Evolutionary conservation across 2,329 filamentous ascomycete species (phyloP).

Genomic region (Madurella mycetomatis): DNA sequence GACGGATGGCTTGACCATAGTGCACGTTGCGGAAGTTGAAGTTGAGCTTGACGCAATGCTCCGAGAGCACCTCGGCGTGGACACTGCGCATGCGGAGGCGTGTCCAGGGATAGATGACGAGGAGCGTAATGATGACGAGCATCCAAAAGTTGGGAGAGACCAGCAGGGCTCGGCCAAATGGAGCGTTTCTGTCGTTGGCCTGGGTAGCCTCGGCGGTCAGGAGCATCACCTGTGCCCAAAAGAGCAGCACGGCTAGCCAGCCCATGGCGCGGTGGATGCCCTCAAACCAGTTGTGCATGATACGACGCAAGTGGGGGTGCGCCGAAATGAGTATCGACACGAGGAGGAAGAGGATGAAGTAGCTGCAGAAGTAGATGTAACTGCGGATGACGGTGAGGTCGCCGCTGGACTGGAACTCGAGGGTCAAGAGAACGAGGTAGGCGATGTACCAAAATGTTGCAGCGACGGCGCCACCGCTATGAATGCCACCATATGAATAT

Average conservation of each 20-base stretch:
- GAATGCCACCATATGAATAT: constrained; percentile 51
- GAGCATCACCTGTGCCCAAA: constrained; percentile 61
- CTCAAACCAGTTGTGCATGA: constrained; percentile 35
- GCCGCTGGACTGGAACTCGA: constrained; percentile 20
- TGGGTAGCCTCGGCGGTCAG: constrained; percentile 44
- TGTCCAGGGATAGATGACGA: constrained; percentile 69
- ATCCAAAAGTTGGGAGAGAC: constrained; percentile 58
- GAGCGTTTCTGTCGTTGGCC: constrained; percentile 17
- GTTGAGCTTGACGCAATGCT: constrained; percentile 67
- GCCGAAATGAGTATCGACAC: constrained; percentile 29
- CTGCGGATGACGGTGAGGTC: constrained; percentile 22
- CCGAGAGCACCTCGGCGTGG: constrained; percentile 61
- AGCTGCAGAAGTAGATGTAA: constrained; percentile 29
- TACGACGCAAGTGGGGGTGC: constrained; percentile 28
- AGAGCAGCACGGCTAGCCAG: constrained; percentile 41
- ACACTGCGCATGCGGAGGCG: constrained; percentile 65
- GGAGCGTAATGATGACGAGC: constrained; percentile 57
- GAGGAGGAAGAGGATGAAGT: constrained; percentile 28
- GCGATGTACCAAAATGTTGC: constrained; percentile 44
- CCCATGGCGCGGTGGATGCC: constrained; percentile 34
- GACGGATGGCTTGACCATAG: constrained; percentile 52
- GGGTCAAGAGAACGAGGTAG: constrained; percentile 35
- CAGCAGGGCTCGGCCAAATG: constrained; percentile 36
- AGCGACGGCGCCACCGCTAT: constrained; percentile 48
- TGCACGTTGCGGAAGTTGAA: constrained; percentile 60